Evolutionary conservation across 805 yeast species (phyloP).

Genomic region (Nakazawaea pomicola): DNA sequence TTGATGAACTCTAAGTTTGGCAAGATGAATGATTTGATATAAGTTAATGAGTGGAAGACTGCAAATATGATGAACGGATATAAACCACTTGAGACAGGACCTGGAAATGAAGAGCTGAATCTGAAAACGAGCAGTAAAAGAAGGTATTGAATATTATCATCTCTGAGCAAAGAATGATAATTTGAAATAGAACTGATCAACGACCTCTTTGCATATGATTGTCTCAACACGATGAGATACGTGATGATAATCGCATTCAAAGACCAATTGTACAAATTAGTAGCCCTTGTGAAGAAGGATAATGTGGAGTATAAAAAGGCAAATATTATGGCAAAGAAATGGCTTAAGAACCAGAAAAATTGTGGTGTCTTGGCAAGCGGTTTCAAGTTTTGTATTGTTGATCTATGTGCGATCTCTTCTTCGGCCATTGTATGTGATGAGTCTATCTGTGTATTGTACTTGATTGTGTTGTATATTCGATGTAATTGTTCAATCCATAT

Average conservation of each 20-base stretch:
- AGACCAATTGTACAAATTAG: conserved; percentile 34
- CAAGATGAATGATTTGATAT: conserved; percentile 48
- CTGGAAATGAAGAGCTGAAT: conserved; percentile 37
- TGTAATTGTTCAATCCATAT: too few relatives aligned
- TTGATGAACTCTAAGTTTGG: conserved; percentile 31
- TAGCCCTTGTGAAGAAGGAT: conserved; percentile 35
- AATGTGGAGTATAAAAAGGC: conserved; percentile 33
- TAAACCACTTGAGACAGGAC: conserved; percentile 40
- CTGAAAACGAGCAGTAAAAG: conserved; percentile 33
- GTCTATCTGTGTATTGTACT: neutral
- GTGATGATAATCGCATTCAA: conserved; percentile 52
- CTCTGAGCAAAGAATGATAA: conserved; percentile 28
- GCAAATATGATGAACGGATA: conserved; percentile 62
- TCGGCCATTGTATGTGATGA: neutral
- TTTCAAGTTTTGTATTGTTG: conserved; percentile 5
- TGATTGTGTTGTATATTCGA: neutral
- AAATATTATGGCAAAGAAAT: conserved; percentile 42
- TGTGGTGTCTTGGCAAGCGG: conserved; percentile 42
- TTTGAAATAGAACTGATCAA: conserved; percentile 21
- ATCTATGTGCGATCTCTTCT: neutral
- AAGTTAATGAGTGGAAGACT: conserved; percentile 57
- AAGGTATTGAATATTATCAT: conserved; percentile 65
- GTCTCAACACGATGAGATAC: conserved; percentile 58
- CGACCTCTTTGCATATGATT: conserved; percentile 42
- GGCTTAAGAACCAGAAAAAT: conserved; percentile 68